Evolutionary conservation across 2,329 filamentous ascomycete species (phyloP).

Genomic region (Phialemoniopsis sp.): DNA sequence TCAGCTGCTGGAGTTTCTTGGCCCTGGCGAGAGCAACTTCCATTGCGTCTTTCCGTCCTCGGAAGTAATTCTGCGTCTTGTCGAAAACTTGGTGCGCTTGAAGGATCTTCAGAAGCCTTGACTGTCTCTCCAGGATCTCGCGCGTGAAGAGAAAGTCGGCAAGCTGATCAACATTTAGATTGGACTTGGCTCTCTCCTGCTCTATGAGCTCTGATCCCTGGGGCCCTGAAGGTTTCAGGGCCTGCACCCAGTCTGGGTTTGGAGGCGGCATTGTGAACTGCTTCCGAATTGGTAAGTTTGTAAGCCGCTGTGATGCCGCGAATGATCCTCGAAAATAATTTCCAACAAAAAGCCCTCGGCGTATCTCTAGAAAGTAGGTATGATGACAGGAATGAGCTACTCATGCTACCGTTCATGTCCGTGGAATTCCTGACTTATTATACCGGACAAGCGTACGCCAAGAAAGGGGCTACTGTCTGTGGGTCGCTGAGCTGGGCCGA

Average conservation of each 20-base stretch:
- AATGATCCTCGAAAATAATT: no score
- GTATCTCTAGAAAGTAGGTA: no score
- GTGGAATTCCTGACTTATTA: no score
- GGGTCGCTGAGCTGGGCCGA: background rate
- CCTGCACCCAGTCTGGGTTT: conserved; percentile 16
- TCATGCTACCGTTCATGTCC: no score
- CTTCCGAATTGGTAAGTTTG: conserved; percentile 9
- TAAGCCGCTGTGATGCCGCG: no score
- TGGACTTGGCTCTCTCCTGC: conserved; percentile 64
- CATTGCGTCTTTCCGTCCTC: conserved; percentile 64
- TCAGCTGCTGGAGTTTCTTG: conserved; percentile 66
- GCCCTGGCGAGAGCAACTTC: conserved; percentile 65
- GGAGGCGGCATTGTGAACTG: conserved; percentile 14
- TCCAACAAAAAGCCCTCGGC: no score
- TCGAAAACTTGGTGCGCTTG: conserved; percentile 68
- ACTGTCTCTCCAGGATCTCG: conserved; percentile 56
- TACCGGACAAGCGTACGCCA: no score
- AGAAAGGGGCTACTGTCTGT: no score
- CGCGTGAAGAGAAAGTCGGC: conserved; percentile 67
- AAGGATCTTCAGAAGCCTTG: conserved; percentile 59
- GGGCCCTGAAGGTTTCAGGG: conserved; percentile 44
- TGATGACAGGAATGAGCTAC: no score
- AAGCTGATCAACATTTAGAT: conserved; percentile 62
- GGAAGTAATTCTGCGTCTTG: conserved; percentile 74
- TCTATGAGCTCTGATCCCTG: conserved; percentile 66